Conservation (phyloP, 2,329 filamentous ascomycete genomes). For the Ophiostoma ips region DNA sequence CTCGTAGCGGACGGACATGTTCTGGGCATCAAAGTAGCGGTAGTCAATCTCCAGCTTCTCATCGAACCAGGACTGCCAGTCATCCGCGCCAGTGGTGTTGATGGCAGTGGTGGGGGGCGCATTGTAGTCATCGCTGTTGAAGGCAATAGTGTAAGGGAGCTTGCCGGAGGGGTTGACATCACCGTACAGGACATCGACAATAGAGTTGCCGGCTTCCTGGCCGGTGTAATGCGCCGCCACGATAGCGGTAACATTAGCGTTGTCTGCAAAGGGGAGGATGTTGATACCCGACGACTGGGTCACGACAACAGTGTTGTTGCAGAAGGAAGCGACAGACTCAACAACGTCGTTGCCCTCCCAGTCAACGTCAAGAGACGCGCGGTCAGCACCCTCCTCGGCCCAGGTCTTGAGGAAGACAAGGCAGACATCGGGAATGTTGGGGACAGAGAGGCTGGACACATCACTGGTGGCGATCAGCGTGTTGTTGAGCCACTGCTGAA, state of each 20-base stretch:
- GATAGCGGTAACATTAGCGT: constrained; percentile 39
- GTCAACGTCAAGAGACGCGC: constrained; percentile 12
- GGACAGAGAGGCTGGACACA: constrained; percentile 6
- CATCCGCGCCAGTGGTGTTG: constrained; percentile 23
- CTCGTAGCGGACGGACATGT: constrained; percentile 54
- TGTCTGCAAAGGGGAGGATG: constrained; percentile 48
- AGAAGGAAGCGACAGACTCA: constrained; percentile 48
- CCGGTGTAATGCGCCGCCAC: constrained; percentile 40
- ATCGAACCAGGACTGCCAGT: constrained; percentile 40
- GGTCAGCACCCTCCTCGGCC: constrained; percentile 53
- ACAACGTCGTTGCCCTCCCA: constrained; percentile 61
- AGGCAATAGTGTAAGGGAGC: constrained; percentile 72
- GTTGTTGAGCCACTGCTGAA: constrained; percentile 35
- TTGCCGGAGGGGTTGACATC: constrained; percentile 46
- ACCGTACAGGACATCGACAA: constrained; percentile 35
- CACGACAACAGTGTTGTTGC: constrained; percentile 38
- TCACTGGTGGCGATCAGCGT: constrained; percentile 34
- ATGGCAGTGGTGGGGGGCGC: constrained; percentile 39
- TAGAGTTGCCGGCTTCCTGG: constrained; percentile 37
- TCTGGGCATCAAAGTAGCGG: constrained; percentile 49
- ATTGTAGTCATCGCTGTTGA: constrained; percentile 57
- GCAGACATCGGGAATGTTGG: constrained; percentile 54
- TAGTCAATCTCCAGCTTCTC: constrained; percentile 75
- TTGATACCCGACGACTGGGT: constrained; percentile 28
- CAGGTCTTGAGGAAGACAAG: constrained; percentile 75